Evolutionary conservation across 2,329 filamentous ascomycete genomes (phyloP), one percentile per base, ranked within the genome.

Genomic region (Aspergillus caelatus): DNA sequence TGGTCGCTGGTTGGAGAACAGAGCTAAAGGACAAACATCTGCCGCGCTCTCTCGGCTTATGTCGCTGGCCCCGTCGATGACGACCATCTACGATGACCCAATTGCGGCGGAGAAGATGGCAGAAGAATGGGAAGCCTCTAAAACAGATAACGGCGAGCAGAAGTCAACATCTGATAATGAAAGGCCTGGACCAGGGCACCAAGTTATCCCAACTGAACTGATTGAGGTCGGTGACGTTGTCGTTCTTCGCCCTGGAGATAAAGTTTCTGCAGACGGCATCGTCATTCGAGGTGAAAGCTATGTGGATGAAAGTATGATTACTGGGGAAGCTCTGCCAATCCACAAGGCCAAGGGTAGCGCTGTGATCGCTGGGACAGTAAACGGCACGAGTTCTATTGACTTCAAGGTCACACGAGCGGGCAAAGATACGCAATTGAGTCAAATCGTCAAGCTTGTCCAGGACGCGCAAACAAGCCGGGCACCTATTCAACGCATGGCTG

Each of bases 361-460:
- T 50, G 82, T 99, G 62, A 95, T 98, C 76, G 95, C 93, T 57
- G 95, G 95, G 34, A 98, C 95, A 2, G 94, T 99, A 73, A 99
- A 99, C 75, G 93, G 94, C 28, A 91, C 94, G 67, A 95, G 95
- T 3, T 89, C 94, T 55, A 83, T 97, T 45, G 95, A 98, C 76
- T 95, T 98, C 78, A 89, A 91, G 50, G 95, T 99, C 63, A 96
- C 92, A 4, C 88, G 94, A 70, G 94, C 94, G 41, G 95, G 95
- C 56, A 91, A 94, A 66, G 94, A 99, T 74, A 99, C 95, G 0
- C 94, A 98, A 77, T 89, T 99, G 61, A 97, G 93, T 78, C 95
- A 98, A 79, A 99, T 99, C 68, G 95, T 99, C 67, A 95, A 94
- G 78, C 86, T 98, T n/a, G 95, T 99, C 0, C 95, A 99, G 78